phyloP scores from a whole-genome alignment of 2,329 filamentous ascomycete genomes.

The Exophiala oligosperma region DNA sequence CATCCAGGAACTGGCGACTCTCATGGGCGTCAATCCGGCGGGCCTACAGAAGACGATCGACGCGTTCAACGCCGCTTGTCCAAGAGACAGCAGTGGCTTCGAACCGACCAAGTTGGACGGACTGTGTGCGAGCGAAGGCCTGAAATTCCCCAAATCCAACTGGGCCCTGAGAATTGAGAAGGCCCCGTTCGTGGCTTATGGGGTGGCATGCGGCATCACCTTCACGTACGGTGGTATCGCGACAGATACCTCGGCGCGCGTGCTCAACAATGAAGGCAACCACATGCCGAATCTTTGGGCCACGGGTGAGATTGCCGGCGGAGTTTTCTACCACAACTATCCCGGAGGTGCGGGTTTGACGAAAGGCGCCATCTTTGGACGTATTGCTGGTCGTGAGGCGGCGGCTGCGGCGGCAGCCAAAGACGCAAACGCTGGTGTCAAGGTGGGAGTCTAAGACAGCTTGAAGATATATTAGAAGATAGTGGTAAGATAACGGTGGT shows the following conservation, averaged over 20 bases:
- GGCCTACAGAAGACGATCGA: slow-evolving; percentile 39
- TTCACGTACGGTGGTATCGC: slow-evolving; percentile 63
- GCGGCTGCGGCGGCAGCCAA: slow-evolving; percentile 14
- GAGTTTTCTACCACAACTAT: slow-evolving; percentile 63
- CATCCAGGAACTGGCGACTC: slow-evolving; percentile 57
- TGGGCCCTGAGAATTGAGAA: slow-evolving; percentile 61
- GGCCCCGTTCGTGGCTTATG: slow-evolving; percentile 61
- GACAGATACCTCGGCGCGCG: slow-evolving; percentile 2
- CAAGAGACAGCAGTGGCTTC: slow-evolving; percentile 42
- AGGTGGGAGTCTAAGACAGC: too few species aligned
- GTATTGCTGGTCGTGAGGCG: slow-evolving; percentile 42
- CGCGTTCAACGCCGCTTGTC: slow-evolving; percentile 33
- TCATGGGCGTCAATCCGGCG: slow-evolving; percentile 41
- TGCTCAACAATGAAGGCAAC: slow-evolving; percentile 29
- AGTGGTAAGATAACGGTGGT: too few species aligned
- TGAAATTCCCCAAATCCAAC: slow-evolving; percentile 59
- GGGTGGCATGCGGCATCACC: slow-evolving; percentile 65
- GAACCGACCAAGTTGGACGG: slow-evolving; percentile 63
- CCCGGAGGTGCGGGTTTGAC: slow-evolving; percentile 63
- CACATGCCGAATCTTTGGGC: slow-evolving; percentile 52
- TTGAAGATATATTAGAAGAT: too few species aligned
- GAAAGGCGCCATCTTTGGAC: slow-evolving; percentile 57
- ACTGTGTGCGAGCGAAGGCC: slow-evolving; percentile 57
- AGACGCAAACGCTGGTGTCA: too few species aligned
- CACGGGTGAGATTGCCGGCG: slow-evolving; percentile 65